phyloP scores from a whole-genome alignment of 2,329 filamentous ascomycete species.

The Aspergillus aculeatus region DNA sequence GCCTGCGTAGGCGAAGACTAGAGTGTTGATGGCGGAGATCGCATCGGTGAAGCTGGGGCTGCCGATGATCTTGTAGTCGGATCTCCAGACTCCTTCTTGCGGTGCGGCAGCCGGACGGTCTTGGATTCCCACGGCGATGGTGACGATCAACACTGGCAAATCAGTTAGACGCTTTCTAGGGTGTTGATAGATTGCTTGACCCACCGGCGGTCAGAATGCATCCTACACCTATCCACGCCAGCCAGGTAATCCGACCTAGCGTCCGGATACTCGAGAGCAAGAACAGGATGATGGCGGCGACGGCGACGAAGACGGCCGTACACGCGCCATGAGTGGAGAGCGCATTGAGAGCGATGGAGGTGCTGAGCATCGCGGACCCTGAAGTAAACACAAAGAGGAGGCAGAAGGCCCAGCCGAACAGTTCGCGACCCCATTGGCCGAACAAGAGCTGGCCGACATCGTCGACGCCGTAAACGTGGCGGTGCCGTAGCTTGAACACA shows the following conservation, averaged over 20 bases:
- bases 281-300: slow-evolving; percentile 25
- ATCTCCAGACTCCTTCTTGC: slow-evolving; percentile 26
- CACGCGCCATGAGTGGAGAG: slow-evolving; percentile 39
- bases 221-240: slow-evolving; percentile 36
- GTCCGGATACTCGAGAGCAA: slow-evolving; percentile 35
- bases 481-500: slow-evolving; percentile 53
- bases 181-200: neutral
- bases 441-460: slow-evolving; percentile 56
- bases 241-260: slow-evolving; percentile 34
- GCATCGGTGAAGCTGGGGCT: slow-evolving; percentile 27
- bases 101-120: slow-evolving; percentile 37
- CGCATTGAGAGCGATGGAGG: slow-evolving; percentile 44
- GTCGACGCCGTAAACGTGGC: slow-evolving; percentile 58
- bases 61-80: slow-evolving; percentile 29
- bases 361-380: slow-evolving; percentile 45
- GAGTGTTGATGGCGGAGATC: slow-evolving; percentile 30
- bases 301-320: slow-evolving; percentile 27
- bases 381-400: slow-evolving; percentile 9
- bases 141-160: slow-evolving; percentile 21
- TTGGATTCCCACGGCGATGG: slow-evolving; percentile 31
- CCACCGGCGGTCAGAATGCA: slow-evolving; percentile 22
- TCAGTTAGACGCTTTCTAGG: neutral
- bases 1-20: slow-evolving; percentile 32
- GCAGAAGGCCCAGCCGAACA: slow-evolving; percentile 36
- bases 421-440: slow-evolving; percentile 52